These are phyloP conservation scores for Herpetomonas tarakana DNA, from an alignment of 208 protist species.

Conservation along the genomic window DNA sequence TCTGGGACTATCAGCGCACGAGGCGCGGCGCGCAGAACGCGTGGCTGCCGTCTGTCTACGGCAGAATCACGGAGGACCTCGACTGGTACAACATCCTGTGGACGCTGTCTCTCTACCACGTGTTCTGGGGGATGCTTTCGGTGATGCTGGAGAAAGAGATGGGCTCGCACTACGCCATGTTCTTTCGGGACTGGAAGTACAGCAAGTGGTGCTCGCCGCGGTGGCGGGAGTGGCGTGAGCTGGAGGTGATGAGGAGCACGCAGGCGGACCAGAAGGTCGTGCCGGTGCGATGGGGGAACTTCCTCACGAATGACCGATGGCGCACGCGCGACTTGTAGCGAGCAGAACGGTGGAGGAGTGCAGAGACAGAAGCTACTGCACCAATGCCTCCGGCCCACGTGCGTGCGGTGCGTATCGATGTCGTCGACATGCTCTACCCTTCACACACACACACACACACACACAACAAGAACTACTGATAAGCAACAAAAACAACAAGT, in stretches of 20 bases:
- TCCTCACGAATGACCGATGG: constrained; percentile 69
- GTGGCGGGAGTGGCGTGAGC: constrained; percentile 83
- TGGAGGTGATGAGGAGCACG: constrained; percentile 55
- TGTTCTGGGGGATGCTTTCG: constrained; percentile 66
- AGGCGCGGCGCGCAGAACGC: constrained; percentile 57
- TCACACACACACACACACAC: no score
- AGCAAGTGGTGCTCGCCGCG: constrained; percentile 80
- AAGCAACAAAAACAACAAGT: no score
- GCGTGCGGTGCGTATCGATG: no score
- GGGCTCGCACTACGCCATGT: constrained; percentile 81
- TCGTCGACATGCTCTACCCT: no score
- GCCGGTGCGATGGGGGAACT: constrained; percentile 58
- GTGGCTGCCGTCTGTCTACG: constrained; percentile 60
- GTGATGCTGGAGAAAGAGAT: constrained; percentile 64
- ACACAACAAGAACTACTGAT: no score
- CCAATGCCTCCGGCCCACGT: no score
- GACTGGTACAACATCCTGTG: constrained; percentile 82
- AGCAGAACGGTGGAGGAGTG: background rate
- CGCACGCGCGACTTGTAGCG: constrained; percentile 41
- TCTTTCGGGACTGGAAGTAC: constrained; percentile 58
- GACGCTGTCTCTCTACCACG: constrained; percentile 65
- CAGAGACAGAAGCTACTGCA: background rate
- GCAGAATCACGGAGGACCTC: constrained; percentile 65
- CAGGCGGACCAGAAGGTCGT: constrained; percentile 58
- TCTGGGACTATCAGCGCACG: constrained; percentile 77